Conservation (phyloP, 2,329 filamentous ascomycete genomes). For the Ascochyta fabae region DNA sequence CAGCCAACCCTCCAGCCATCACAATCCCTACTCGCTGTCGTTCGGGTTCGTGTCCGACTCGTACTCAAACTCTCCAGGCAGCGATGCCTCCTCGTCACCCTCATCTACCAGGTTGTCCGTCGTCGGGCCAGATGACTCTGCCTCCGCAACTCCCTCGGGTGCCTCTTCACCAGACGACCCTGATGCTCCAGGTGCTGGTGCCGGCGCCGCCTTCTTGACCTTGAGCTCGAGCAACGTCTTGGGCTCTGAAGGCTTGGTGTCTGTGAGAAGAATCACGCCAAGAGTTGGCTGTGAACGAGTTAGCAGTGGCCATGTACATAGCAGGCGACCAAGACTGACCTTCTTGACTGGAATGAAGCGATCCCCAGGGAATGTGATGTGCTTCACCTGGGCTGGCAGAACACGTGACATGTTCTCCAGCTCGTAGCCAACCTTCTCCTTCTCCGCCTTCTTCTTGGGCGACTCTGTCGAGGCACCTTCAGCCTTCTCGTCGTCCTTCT, state of each 20-base stretch:
- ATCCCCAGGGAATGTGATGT: slow-evolving; percentile 87
- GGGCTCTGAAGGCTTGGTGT: slow-evolving; percentile 78
- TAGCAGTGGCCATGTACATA: slow-evolving; percentile 17
- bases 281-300: slow-evolving; percentile 74
- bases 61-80: slow-evolving; percentile 79
- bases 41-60: slow-evolving; percentile 68
- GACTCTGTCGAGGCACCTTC: slow-evolving; percentile 61
- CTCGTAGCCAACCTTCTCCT: slow-evolving; percentile 96
- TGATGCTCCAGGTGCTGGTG: slow-evolving; percentile 53
- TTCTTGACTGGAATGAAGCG: slow-evolving; percentile 94
- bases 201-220: slow-evolving; percentile 73
- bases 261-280: slow-evolving; percentile 88
- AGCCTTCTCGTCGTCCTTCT: slow-evolving; percentile 60
- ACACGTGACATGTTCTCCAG: slow-evolving; percentile 97
- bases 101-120: slow-evolving; percentile 83
- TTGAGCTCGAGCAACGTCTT: slow-evolving; percentile 90
- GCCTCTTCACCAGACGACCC: slow-evolving; percentile 44
- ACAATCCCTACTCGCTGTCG: slow-evolving; percentile 42
- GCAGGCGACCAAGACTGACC: slow-evolving; percentile 57
- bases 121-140: not conserved
- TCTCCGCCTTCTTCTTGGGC: slow-evolving; percentile 87
- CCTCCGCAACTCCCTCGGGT: slow-evolving; percentile 54
- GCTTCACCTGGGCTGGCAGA: slow-evolving; percentile 90
- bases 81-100: slow-evolving; percentile 74
- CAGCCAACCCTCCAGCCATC: slow-evolving; percentile 10